Percentiles rank a stretch among this genome's conserved stretches.
phyloP scores from a whole-genome alignment of 768 basidiomycete genomes.

The Termitomyces sp. region DNA sequence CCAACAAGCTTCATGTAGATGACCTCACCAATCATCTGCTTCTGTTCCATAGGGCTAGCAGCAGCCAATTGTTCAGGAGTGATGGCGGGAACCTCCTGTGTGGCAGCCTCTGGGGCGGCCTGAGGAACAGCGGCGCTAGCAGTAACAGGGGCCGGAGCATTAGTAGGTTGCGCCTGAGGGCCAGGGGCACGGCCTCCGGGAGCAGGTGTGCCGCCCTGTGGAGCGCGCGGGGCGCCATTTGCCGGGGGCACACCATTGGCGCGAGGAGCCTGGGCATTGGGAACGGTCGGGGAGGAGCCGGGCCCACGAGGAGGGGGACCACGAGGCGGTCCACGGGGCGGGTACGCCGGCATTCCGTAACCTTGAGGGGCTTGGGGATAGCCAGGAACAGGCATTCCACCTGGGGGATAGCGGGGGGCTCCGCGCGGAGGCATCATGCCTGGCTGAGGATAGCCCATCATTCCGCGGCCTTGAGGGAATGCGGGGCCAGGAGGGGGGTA shows the following conservation, averaged over 20 bases:
- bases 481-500: conserved; percentile 79
- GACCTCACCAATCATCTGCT: conserved; percentile 98
- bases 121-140: conserved; percentile 28
- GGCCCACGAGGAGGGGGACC: conserved; percentile 62
- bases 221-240: conserved; percentile 41
- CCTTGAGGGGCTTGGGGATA: conserved; percentile 72
- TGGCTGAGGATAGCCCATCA: conserved; percentile 82
- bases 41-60: conserved; percentile 84
- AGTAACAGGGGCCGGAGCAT: conserved; percentile 41
- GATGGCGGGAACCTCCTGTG: conserved; percentile 38
- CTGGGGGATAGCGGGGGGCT: conserved; percentile 27
- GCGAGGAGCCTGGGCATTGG: conserved; percentile 62
- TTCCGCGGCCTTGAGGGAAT: conserved; percentile 76
- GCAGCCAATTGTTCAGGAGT: conserved; percentile 48
- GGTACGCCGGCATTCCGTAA: conserved; percentile 69
- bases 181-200: conserved; percentile 37
- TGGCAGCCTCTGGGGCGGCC: conserved; percentile 38
- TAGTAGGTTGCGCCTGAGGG: conserved; percentile 36
- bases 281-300: conserved; percentile 65
- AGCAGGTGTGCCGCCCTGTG: conserved; percentile 42
- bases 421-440: conserved; percentile 88
- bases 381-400: conserved; percentile 64
- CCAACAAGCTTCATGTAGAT: conserved; percentile 87
- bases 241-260: conserved; percentile 56
- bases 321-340: conserved; percentile 57